A percentile compares a stretch with the other conserved stretches of the same genome.
Conservation (phyloP, 805 yeast species). For the Metschnikowia baotianmanensis region DNA sequence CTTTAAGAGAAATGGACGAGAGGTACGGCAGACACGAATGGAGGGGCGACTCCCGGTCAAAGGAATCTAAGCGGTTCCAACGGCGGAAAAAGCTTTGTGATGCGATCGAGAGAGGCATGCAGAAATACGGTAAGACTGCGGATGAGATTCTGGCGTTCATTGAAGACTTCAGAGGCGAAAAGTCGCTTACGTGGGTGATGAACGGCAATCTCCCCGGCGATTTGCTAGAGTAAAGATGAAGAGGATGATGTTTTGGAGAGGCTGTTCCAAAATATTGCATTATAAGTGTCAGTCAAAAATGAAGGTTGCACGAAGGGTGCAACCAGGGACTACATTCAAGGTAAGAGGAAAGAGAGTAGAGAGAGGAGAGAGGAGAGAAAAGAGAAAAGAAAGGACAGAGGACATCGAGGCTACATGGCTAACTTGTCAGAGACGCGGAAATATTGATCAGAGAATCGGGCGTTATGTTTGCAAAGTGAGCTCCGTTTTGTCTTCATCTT, state of each 20-base stretch:
- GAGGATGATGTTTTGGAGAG: neutral
- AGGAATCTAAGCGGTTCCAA: constrained; percentile 43
- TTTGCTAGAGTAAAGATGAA: constrained; percentile 14
- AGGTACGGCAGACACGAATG: constrained; percentile 44
- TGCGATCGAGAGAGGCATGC: constrained; percentile 41
- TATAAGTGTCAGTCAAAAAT: neutral
- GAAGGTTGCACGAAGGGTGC: no score
- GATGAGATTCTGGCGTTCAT: constrained; percentile 41
- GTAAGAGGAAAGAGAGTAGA: no score
- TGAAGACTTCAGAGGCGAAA: constrained; percentile 43
- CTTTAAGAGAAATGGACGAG: constrained; percentile 41
- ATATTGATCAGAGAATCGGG: no score
- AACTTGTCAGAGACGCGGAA: no score
- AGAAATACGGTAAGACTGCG: constrained; percentile 37
- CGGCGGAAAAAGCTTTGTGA: constrained; percentile 44
- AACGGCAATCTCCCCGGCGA: constrained; percentile 43
- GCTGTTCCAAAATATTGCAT: neutral
- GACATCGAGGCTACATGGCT: no score
- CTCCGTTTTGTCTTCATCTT: no score
- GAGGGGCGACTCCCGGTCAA: constrained; percentile 46
- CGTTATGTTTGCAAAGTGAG: no score
- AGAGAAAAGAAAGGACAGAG: no score
- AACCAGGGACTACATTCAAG: no score
- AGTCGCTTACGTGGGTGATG: constrained; percentile 47
- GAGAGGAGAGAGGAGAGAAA: no score